These are phyloP conservation scores for Protomyces arabidopsidicola DNA, from an alignment of 1,139 yeast species.

Conservation along the genomic window DNA sequence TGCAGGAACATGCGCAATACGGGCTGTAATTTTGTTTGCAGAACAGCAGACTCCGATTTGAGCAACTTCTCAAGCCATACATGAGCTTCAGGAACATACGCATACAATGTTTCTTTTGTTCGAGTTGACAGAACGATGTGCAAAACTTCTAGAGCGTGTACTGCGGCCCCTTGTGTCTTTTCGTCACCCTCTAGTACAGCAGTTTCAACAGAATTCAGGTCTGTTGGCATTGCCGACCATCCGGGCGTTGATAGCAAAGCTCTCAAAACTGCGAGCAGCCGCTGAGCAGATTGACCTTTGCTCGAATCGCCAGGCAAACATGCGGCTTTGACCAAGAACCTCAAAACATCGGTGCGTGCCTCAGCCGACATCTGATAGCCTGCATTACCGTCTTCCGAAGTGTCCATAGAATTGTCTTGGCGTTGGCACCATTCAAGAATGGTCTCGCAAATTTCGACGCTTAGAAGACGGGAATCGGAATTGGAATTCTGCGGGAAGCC, in stretches of 20 bases:
- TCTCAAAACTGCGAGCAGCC: conserved; percentile 70
- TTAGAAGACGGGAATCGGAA: conserved; percentile 73
- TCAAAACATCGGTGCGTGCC: conserved; percentile 88
- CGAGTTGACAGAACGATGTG: conserved; percentile 81
- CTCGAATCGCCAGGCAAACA: conserved; percentile 85
- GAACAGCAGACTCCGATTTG: conserved; percentile 53
- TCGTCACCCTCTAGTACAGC: conserved; percentile 75
- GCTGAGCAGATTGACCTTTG: conserved; percentile 75
- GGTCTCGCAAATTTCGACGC: conserved; percentile 83
- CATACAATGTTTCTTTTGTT: conserved; percentile 65
- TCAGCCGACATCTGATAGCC: conserved; percentile 42
- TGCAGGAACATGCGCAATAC: conserved; percentile 62
- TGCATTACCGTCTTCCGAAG: not conserved
- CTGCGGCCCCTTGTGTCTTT: conserved; percentile 65
- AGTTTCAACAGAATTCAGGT: conserved; percentile 78
- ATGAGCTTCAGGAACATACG: conserved; percentile 61
- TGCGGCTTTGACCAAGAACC: conserved; percentile 73
- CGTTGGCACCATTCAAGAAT: conserved; percentile 73
- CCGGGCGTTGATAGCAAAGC: conserved; percentile 64
- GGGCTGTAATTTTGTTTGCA: conserved; percentile 51
- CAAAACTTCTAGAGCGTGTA: conserved; percentile 86
- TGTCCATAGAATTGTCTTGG: not conserved
- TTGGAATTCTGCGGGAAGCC: conserved; percentile 70
- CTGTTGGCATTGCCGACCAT: conserved; percentile 86
- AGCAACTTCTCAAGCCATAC: conserved; percentile 75